phyloP scores from a whole-genome alignment of 2,329 filamentous ascomycete genomes.

The Colletotrichum truncatum region DNA sequence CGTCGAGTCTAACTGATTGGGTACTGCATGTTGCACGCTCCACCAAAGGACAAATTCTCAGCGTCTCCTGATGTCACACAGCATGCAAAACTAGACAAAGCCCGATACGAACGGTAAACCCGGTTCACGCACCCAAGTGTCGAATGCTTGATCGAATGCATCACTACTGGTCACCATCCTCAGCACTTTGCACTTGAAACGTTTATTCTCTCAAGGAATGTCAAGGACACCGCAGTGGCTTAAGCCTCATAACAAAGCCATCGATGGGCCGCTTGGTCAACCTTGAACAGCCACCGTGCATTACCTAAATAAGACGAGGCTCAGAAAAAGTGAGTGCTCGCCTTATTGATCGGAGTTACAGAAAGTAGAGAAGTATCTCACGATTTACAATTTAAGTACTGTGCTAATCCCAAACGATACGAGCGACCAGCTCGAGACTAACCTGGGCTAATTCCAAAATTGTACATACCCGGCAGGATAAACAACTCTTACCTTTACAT shows the following conservation, averaged over 20 bases:
- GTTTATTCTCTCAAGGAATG: neutral
- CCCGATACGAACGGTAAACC: neutral
- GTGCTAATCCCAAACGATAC: neutral
- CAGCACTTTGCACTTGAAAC: neutral
- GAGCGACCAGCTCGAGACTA: neutral
- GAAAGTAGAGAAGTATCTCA: too few relatives aligned
- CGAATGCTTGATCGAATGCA: neutral
- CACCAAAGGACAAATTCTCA: neutral
- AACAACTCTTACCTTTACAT: too few relatives aligned
- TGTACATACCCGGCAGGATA: too few relatives aligned
- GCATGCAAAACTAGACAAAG: neutral
- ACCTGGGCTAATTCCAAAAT: neutral
- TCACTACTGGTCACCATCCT: neutral
- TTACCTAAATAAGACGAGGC: neutral
- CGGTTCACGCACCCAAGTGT: neutral
- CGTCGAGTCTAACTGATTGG: slow-evolving; percentile 8
- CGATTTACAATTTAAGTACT: neutral
- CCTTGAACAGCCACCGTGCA: too few relatives aligned
- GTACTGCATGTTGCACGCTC: neutral
- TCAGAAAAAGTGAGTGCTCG: too few relatives aligned
- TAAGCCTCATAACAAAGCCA: neutral
- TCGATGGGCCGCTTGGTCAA: too few relatives aligned
- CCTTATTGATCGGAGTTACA: too few relatives aligned
- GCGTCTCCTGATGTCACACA: slow-evolving; percentile 8
- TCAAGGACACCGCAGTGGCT: neutral